Conservation (phyloP, 1,284 basidiomycete species). For the Sporisorium reilianum region DNA sequence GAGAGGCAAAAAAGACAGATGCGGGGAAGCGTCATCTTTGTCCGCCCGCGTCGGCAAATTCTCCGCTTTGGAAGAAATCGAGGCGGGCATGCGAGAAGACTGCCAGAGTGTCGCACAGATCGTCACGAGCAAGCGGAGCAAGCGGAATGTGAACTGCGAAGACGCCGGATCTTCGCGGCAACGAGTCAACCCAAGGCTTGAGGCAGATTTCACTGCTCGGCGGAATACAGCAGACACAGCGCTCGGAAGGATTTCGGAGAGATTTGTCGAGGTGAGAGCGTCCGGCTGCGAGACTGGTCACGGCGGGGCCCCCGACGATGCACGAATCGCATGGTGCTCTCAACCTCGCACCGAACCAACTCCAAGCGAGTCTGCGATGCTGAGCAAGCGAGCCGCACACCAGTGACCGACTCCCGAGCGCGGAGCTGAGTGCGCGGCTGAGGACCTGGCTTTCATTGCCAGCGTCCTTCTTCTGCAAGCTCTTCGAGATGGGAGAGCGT, state of each 20-base stretch:
- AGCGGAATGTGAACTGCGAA: slow-evolving; percentile 6
- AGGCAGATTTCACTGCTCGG: slow-evolving; percentile 13
- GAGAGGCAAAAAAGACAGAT: background rate
- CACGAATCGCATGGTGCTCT: background rate
- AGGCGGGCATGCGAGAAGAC: too few relatives aligned
- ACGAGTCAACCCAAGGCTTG: too few relatives aligned
- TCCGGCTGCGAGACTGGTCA: too few relatives aligned
- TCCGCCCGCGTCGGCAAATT: background rate
- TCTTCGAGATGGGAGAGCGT: too few relatives aligned
- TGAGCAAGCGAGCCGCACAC: background rate
- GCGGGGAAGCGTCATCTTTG: slow-evolving; percentile 1
- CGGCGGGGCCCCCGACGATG: slow-evolving; percentile 2
- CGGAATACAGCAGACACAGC: slow-evolving; percentile 4
- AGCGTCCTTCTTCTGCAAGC: background rate
- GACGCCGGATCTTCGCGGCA: slow-evolving; percentile 1
- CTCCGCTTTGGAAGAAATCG: too few relatives aligned
- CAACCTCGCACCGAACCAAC: slow-evolving; percentile 16
- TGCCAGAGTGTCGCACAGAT: too few relatives aligned
- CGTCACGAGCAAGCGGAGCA: too few relatives aligned
- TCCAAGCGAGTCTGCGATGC: slow-evolving; percentile 17
- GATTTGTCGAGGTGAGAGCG: background rate
- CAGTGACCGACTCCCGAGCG: background rate
- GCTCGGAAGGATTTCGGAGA: slow-evolving; percentile 36
- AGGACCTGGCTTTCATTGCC: too few relatives aligned
- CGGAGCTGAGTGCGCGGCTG: background rate